Evolutionary conservation across 2,329 filamentous ascomycete species (phyloP), one percentile per base, ranked within the genome.

Genomic region (Hypoxylon sp.): DNA sequence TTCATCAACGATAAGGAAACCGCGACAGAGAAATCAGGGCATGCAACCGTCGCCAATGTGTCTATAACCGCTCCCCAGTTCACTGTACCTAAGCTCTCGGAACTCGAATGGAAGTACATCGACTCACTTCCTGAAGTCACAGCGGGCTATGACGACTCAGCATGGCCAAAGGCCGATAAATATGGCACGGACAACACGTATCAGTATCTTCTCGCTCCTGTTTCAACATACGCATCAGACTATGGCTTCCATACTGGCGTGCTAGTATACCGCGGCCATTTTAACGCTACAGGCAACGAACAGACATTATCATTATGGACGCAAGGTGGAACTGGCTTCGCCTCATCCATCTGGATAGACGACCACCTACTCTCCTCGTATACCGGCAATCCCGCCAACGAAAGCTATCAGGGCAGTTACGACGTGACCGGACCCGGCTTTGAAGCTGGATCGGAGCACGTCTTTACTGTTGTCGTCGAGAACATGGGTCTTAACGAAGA

Each of bases 181-280:
- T 82, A 32, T 2, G 66, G 82, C 3, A 89, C 89, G 0, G 86
- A 87, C 72, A 94, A 94, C 77, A 87, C 86, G 0, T 80, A 82
- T n/a, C 76, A 79, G 30, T 80, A 83, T 3, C 79, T 91, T 1
- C 93, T 61, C 23, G 63, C 91, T 0, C 88, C 91, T 0, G 88
- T 86, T 0, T 89, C 87, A 0, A 84, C 94, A 0, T 92, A 90
- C 73, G 84, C 84, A 0, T 87, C 87, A 6, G 92, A 94, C 77
- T 94, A 95, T 72, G 92, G 91, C 21, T 94, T 89, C 78, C 84
- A 93, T 76, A 85, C 89, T 0, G 92, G 92, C 2, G 86, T 86
- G 0, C 82, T 94, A 0, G 71, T 94, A 32, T 94, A 87, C 82
- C 87, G 92, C 1, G 92, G 91, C 0, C 84, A 89, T 70, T 94